Conservation (phyloP, 306 rosid genomes). For the Sindora glabra region DNA sequence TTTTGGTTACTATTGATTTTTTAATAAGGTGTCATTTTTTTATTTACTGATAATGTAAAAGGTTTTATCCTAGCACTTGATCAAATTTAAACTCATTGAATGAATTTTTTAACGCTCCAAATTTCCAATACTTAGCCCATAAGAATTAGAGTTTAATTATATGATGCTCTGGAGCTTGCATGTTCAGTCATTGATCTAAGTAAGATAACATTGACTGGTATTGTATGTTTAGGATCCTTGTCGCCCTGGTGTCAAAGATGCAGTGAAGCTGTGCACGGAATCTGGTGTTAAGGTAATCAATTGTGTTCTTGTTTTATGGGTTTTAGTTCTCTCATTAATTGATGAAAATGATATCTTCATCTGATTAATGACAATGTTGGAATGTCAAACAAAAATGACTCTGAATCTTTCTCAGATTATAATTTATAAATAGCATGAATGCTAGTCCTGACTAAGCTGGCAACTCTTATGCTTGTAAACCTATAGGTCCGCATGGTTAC, state of each 20-base stretch:
- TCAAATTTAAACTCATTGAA: no score
- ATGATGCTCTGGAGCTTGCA: not conserved
- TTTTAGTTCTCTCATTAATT: not conserved
- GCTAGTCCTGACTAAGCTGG: no score
- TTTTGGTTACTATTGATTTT: no score
- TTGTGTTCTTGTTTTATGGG: conserved; percentile 11
- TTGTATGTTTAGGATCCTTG: conserved; percentile 74
- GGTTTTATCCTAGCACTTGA: no score
- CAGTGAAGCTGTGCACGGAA: conserved; percentile 58
- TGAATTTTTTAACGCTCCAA: no score
- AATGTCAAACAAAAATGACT: not conserved
- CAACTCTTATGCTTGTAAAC: conserved; percentile 7
- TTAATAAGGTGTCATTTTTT: no score
- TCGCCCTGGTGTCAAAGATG: conserved; percentile 73
- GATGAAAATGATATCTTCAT: conserved; percentile 6
- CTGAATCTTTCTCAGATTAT: conserved; percentile 2
- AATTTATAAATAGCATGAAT: not conserved
- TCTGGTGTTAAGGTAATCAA: conserved; percentile 90
- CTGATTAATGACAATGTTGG: not conserved
- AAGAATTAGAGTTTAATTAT: not conserved
- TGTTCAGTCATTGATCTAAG: no score
- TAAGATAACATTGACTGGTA: conserved; percentile 1
- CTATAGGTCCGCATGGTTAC: conserved; percentile 96
- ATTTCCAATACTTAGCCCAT: no score
- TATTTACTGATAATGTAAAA: no score